These are phyloP conservation scores for Arthrobotrys entomopaga DNA, from an alignment of 2,329 filamentous ascomycete species.

Conservation along the genomic window DNA sequence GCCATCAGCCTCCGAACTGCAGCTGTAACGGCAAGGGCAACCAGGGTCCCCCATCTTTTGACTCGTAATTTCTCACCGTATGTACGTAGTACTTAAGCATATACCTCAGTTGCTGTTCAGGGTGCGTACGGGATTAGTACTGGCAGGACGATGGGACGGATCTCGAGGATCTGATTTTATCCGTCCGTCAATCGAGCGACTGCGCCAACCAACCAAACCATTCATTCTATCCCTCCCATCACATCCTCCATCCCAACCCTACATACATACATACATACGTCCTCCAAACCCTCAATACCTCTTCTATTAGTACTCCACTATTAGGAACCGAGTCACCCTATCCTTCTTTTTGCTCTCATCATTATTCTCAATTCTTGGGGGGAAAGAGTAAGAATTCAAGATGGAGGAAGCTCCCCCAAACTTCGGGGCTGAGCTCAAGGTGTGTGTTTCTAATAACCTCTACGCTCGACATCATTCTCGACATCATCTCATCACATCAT, in stretches of 20 bases:
- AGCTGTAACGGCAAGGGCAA: too few relatives aligned
- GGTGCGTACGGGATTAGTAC: too few relatives aligned
- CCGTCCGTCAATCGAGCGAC: too few relatives aligned
- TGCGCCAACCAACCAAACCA: neutral
- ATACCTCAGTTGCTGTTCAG: too few relatives aligned
- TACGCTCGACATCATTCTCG: neutral
- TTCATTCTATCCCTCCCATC: neutral
- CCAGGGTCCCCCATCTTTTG: too few relatives aligned
- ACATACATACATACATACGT: neutral
- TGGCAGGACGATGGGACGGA: neutral
- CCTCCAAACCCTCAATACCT: neutral
- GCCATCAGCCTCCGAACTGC: too few relatives aligned
- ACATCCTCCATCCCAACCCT: neutral
- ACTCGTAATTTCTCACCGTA: too few relatives aligned
- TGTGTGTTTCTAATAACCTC: slow-evolving; percentile 62
- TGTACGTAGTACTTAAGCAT: too few relatives aligned
- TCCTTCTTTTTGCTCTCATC: too few relatives aligned
- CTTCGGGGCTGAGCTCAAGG: slow-evolving; percentile 94
- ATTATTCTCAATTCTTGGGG: too few relatives aligned
- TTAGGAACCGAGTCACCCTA: too few relatives aligned
- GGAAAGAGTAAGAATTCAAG: slow-evolving; percentile 4
- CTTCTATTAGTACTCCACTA: neutral
- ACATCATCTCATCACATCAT: neutral
- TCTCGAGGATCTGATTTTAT: too few relatives aligned
- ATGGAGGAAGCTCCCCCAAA: slow-evolving; percentile 79